Evolutionary conservation across 2,329 filamentous ascomycete species (phyloP).

Genomic region (Blastomyces gilchristii): DNA sequence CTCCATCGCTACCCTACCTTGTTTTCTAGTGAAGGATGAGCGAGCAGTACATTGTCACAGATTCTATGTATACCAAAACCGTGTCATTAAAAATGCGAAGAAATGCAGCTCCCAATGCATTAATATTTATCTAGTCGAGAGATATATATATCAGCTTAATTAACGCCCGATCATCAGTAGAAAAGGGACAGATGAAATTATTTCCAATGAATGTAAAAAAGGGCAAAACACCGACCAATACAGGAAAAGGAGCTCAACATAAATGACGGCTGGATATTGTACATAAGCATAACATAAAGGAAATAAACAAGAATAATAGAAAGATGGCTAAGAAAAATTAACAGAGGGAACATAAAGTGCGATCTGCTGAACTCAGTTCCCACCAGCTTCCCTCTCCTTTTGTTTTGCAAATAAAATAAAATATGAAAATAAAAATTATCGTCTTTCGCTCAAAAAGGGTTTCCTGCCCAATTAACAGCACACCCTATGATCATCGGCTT

Average conservation of each 20-base stretch:
- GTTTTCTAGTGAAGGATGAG: background rate
- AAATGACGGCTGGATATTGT: conserved; percentile 6
- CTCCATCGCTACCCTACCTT: background rate
- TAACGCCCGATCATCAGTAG: background rate
- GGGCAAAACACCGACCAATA: background rate
- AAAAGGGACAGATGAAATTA: background rate
- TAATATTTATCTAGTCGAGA: background rate
- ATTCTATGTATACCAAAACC: background rate
- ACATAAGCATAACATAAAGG: conserved; percentile 1
- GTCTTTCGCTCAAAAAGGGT: background rate
- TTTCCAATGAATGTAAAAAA: background rate
- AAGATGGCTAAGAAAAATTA: background rate
- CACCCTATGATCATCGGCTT: background rate
- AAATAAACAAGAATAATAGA: background rate
- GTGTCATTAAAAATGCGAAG: background rate
- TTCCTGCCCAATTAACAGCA: background rate
- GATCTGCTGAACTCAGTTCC: background rate
- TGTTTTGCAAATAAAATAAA: background rate
- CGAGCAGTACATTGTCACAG: background rate
- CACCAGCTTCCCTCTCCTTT: background rate
- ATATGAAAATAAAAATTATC: background rate
- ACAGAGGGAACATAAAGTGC: background rate
- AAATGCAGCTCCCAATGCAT: background rate
- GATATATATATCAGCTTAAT: background rate
- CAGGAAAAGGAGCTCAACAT: background rate